Evolutionary conservation across 768 basidiomycete species (phyloP), one percentile per base, ranked within the genome.

Genomic region (Mycena kentingensis): DNA sequence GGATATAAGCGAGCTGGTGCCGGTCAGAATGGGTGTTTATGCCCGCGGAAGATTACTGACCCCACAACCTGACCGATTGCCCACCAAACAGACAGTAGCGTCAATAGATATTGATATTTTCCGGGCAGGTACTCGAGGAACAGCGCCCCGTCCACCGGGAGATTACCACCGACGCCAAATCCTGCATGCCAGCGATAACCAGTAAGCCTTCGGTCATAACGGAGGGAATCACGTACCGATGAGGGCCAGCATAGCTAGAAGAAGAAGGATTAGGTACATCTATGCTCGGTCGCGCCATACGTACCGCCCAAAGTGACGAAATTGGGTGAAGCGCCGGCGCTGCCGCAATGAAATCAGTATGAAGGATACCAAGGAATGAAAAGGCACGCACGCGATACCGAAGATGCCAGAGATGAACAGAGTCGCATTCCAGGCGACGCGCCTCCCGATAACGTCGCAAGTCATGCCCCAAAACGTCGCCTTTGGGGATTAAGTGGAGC

Each of bases 61-160:
- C n/a, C 59, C 19, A 38, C 51, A 12, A 27, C 25, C 49, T 53
- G 22, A n/a, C 50, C 49, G 5, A 42, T 15, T 11, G 82, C 81
- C 82, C 83, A 84, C 79, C 80, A 84, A 31, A 83, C 70, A 1
- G 81, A 82, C 21, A 84, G 72, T 21, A 84, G 62, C 0, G 82
- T 84, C 38, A 84, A 68, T 5, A 84, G 68, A 55, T 81, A 84
- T 58, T 84, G 83, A 52, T 84, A 77, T 2, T 74, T 73, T 3
- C 77, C 75, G 3, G 82, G 82, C 3, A 81, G 56, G 63, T 82
- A 84, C 59, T 84, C 79, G 11, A 84, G 71, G 65, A 84, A 84
- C 16, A 84, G 73, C 0, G 82, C 82, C 32, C 76, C 77, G 54
- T 84, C 82, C 1, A 84, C 82, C 0, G 82, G 81, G 16, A 84